Evolutionary conservation across 768 basidiomycete species (phyloP).

Genomic region (Tylopilus subfusipes): DNA sequence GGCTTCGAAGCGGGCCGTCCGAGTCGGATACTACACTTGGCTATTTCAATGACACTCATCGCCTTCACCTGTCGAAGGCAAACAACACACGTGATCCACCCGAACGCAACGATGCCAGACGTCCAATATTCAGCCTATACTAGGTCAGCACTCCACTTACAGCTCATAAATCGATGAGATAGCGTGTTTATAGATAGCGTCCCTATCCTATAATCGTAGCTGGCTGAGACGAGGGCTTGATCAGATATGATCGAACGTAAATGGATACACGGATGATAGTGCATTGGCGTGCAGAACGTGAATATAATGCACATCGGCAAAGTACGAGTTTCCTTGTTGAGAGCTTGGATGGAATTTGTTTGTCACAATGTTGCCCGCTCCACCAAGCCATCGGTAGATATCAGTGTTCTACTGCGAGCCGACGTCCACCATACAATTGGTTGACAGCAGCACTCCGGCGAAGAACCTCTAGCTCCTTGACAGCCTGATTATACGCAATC

Average conservation of each 20-base stretch:
- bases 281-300: neutral
- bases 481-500: conserved; percentile 62
- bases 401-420: conserved; percentile 74
- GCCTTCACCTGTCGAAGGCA: no score
- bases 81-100: no score
- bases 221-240: neutral
- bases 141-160: no score
- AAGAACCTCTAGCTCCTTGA: conserved; percentile 57
- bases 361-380: neutral
- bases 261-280: neutral
- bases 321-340: neutral
- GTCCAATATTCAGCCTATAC: no score
- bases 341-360: neutral
- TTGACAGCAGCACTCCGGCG: conserved; percentile 77
- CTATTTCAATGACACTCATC: no score
- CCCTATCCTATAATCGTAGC: no score
- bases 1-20: no score
- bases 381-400: neutral
- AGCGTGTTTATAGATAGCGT: neutral
- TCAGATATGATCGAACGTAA: neutral
- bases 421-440: conserved; percentile 73
- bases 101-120: no score
- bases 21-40: no score
- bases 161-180: no score
- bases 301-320: neutral